Conservation (phyloP, 805 yeast genomes). For the Yamadazyma kitorensis region DNA sequence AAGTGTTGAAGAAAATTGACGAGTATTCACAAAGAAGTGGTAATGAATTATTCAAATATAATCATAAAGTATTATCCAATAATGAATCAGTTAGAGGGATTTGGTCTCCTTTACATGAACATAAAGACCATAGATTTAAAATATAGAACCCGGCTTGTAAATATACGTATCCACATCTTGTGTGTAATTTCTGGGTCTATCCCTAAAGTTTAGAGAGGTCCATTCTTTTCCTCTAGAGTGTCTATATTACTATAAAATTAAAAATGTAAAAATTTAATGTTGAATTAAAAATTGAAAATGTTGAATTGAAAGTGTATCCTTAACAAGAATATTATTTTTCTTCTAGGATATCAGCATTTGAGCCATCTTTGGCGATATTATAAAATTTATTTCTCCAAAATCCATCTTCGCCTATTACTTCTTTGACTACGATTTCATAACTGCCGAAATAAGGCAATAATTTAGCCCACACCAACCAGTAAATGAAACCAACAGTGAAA, state of each 20-base stretch:
- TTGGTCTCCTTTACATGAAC: constrained; percentile 93
- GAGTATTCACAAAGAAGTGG: constrained; percentile 72
- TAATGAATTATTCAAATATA: constrained; percentile 56
- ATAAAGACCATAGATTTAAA: constrained; percentile 38
- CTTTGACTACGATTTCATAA: constrained; percentile 50
- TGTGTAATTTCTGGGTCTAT: too few species aligned
- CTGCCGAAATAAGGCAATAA: constrained; percentile 54
- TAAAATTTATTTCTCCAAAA: constrained; percentile 66
- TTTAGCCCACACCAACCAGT: constrained; percentile 65
- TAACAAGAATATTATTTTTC: not conserved
- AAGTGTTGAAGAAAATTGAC: constrained; percentile 62
- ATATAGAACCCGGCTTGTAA: too few species aligned
- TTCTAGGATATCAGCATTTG: constrained; percentile 8
- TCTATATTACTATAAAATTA: too few species aligned
- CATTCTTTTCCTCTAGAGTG: too few species aligned
- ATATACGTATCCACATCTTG: too few species aligned
- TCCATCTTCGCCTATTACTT: constrained; percentile 62
- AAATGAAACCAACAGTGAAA: constrained; percentile 59
- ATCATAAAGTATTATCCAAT: constrained; percentile 71
- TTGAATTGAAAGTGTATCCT: not conserved
- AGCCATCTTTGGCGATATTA: constrained; percentile 30
- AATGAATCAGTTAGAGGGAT: constrained; percentile 90
- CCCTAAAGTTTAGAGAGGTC: too few species aligned
- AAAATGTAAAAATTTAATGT: too few species aligned
- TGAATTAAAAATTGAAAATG: not conserved